Evolutionary conservation across 2,329 filamentous ascomycete genomes (phyloP).

Genomic region (Chaetothyriales sp.): DNA sequence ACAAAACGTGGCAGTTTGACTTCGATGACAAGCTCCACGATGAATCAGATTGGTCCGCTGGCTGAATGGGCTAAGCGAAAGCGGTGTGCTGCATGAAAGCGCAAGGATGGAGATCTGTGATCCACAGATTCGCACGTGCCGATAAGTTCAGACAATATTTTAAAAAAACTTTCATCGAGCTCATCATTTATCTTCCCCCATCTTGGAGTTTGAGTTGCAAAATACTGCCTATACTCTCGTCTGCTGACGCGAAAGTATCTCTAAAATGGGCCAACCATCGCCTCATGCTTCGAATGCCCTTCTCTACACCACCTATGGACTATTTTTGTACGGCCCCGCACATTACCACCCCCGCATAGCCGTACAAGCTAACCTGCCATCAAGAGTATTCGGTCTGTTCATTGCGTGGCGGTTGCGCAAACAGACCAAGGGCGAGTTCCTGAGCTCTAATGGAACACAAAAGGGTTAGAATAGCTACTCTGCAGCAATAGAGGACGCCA

Average conservation of each 20-base stretch:
- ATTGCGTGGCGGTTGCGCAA: conserved; percentile 44
- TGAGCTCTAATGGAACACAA: conserved; percentile 68
- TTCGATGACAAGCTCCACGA: too few relatives aligned
- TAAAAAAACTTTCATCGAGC: too few relatives aligned
- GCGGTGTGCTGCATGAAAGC: too few relatives aligned
- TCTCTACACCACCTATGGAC: conserved; percentile 65
- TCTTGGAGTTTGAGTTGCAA: too few relatives aligned
- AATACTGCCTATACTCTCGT: not conserved
- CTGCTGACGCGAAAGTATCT: conserved; percentile 23
- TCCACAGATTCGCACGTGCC: too few relatives aligned
- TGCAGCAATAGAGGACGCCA: not conserved
- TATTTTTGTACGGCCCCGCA: conserved; percentile 51
- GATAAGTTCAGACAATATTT: too few relatives aligned
- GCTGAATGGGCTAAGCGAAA: too few relatives aligned
- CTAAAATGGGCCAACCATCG: conserved; percentile 59
- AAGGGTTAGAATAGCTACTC: conserved; percentile 44
- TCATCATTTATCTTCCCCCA: too few relatives aligned
- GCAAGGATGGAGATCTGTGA: too few relatives aligned
- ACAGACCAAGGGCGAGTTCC: conserved; percentile 57
- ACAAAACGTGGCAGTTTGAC: too few relatives aligned
- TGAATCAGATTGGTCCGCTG: too few relatives aligned
- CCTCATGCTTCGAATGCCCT: conserved; percentile 67
- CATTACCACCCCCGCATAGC: not conserved
- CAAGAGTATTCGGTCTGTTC: conserved; percentile 49
- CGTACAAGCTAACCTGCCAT: conserved; percentile 11